Conservation (phyloP, 495 filamentous ascomycete genomes). For the Tuber melanosporum region DNA sequence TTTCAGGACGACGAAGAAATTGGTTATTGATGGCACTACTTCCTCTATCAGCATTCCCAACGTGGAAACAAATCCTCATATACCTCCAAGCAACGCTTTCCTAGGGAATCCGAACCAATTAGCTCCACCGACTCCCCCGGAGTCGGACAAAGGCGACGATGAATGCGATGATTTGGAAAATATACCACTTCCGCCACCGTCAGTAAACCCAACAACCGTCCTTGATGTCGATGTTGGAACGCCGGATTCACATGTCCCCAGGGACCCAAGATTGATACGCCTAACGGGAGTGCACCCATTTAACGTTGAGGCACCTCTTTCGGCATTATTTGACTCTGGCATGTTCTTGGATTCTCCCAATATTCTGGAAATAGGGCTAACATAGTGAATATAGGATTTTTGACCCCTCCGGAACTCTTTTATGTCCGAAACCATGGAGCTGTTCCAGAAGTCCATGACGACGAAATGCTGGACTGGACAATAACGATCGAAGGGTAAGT, state of each 20-base stretch:
- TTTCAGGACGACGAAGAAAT: slow-evolving; percentile 4
- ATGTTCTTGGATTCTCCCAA: slow-evolving; percentile 14
- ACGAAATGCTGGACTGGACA: slow-evolving; percentile 71
- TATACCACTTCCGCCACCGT: slow-evolving; percentile 67
- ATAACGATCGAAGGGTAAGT: slow-evolving; percentile 73
- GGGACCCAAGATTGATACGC: slow-evolving; percentile 79
- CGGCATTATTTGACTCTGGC: slow-evolving; percentile 71
- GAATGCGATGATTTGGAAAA: slow-evolving; percentile 40
- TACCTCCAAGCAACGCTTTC: not conserved
- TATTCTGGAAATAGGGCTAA: slow-evolving; percentile 11
- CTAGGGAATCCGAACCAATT: not conserved
- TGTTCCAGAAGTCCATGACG: slow-evolving; percentile 69
- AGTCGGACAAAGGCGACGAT: slow-evolving; percentile 32
- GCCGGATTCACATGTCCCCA: slow-evolving; percentile 76
- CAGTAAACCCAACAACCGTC: slow-evolving; percentile 55
- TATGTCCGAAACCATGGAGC: slow-evolving; percentile 95
- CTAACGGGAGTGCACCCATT: slow-evolving; percentile 90
- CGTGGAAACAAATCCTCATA: not conserved
- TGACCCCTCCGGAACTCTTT: slow-evolving; percentile 87
- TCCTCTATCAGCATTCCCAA: not conserved
- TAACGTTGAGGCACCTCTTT: slow-evolving; percentile 85
- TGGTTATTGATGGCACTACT: not conserved
- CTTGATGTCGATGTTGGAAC: slow-evolving; percentile 72
- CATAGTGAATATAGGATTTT: slow-evolving; percentile 52
- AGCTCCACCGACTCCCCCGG: slow-evolving; percentile 34